phyloP scores from a whole-genome alignment of 768 basidiomycete species.

The Phaeotremella skinneri region DNA sequence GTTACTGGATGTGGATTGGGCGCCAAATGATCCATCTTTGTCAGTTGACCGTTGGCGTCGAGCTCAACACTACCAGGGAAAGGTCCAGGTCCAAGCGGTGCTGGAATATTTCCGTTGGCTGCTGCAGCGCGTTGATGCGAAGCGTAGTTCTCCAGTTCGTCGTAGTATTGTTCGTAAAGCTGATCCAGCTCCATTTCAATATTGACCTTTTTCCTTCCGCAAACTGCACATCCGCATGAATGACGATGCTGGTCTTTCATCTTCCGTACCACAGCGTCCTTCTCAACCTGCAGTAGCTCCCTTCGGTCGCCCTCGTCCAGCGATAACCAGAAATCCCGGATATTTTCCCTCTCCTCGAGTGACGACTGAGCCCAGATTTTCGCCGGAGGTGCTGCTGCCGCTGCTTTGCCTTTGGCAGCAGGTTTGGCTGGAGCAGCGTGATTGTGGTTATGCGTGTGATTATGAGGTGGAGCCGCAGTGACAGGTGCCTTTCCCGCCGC shows the following conservation, averaged over 20 bases:
- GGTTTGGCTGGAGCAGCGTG: constrained; percentile 55
- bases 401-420: constrained; percentile 43
- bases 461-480: constrained; percentile 34
- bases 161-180: constrained; percentile 99
- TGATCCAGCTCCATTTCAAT: constrained; percentile 99
- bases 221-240: constrained; percentile 90
- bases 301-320: constrained; percentile 87
- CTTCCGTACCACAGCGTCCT: constrained; percentile 93
- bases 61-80: constrained; percentile 98
- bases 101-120: constrained; percentile 74
- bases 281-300: constrained; percentile 93
- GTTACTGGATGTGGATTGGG: constrained; percentile 34
- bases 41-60: constrained; percentile 79
- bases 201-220: constrained; percentile 93
- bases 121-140: constrained; percentile 68
- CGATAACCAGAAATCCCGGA: constrained; percentile 96
- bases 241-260: constrained; percentile 99
- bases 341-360: constrained; percentile 89
- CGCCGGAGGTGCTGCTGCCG: constrained; percentile 39
- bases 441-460: constrained; percentile 54
- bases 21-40: constrained; percentile 55
- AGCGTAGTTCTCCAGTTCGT: constrained; percentile 99
- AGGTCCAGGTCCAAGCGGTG: constrained; percentile 92
- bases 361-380: constrained; percentile 96
- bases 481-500: constrained; percentile 53